phyloP scores from a whole-genome alignment of 2,329 filamentous ascomycete genomes.

The Colletotrichum tamarilloi region DNA sequence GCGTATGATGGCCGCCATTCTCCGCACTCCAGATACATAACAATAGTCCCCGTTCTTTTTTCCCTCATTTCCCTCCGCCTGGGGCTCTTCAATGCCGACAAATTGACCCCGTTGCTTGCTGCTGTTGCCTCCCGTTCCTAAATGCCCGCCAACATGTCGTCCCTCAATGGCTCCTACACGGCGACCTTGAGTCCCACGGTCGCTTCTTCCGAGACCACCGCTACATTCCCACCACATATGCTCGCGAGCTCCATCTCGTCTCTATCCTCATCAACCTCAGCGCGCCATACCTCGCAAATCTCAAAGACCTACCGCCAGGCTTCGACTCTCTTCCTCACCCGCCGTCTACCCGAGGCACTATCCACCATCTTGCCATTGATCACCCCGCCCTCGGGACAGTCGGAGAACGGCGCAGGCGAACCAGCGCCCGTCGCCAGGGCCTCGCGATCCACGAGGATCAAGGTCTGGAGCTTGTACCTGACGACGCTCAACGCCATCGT shows the following conservation, averaged over 20 bases:
- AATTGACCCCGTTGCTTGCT: conserved; percentile 19
- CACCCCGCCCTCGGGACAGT: conserved; percentile 63
- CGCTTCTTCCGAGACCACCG: conserved; percentile 42
- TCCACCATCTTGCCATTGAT: conserved; percentile 88
- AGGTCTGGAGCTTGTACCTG: conserved; percentile 97
- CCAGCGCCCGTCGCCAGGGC: conserved; percentile 82
- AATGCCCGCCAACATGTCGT: conserved; percentile 51
- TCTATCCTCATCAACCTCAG: conserved; percentile 69
- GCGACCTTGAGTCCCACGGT: conserved; percentile 58
- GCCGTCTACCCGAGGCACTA: conserved; percentile 89
- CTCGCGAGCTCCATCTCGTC: conserved; percentile 77
- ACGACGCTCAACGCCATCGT: conserved; percentile 92
- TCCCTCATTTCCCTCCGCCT: conserved; percentile 31
- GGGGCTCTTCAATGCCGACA: conserved; percentile 34
- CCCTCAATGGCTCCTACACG: conserved; percentile 53
- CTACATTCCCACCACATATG: conserved; percentile 60
- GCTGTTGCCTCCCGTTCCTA: conserved; percentile 8
- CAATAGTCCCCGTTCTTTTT: conserved; percentile 33
- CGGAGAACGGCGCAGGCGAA: conserved; percentile 58
- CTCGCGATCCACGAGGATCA: conserved; percentile 85
- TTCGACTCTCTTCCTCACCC: conserved; percentile 93
- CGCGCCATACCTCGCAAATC: conserved; percentile 77
- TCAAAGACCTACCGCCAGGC: conserved; percentile 95
- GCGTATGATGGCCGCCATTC: conserved; percentile 38
- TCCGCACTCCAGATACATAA: conserved; percentile 36